Evolutionary conservation across 2,329 filamentous ascomycete species (phyloP), one percentile per base, ranked within the genome.

Genomic region (Berkeleyomyces basicola): DNA sequence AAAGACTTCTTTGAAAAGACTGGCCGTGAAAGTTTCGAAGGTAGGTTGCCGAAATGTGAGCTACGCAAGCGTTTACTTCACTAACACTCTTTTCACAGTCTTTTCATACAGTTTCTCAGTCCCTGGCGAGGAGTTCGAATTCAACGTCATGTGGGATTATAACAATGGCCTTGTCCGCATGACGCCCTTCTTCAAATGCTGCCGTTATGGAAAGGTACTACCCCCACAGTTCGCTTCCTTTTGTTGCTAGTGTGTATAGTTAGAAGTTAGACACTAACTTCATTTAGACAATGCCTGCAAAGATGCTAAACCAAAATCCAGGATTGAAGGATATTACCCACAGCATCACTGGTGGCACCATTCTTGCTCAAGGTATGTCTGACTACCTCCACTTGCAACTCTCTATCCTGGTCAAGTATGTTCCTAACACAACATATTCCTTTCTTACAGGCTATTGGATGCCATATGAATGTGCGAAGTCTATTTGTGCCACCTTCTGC

Each of bases 81-180:
- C 43, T 60, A 58, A 44, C 55, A 33, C 1, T 60, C 39, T 63
- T 31, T 37, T 40, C 10, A 40, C 66, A 93, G 88, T 90, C 36
- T 91, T 91, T 71, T 83, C 90, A 68, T 97, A 96, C 72, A 83
- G 82, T 43, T 96, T 95, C 77, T 81, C 78, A 67, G 71, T 86
- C 3, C 87, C 87, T 0, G 82, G 79, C 9, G 81, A 87, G 55
- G 79, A 85, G 1, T 79, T 78, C 66, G 78, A 81, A 61, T 91
- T 87, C 71, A 82, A 82, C 0, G 84, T 97, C 65, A 90, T 96
- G 82, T 99, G 93, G 93, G 93, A 99, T 73, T 96, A 96, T 75
- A 92, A 95, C 68, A 83, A 92, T 66, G 93, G 93, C 7, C 84
- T 97, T 39, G 91, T 97, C 66, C 85, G 92, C 66, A 95, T 95